A percentile compares a stretch with the other conserved stretches of the same genome.
Evolutionary conservation across 2,329 filamentous ascomycete genomes (phyloP).

Genomic region (Nigrograna mackinnonii): DNA sequence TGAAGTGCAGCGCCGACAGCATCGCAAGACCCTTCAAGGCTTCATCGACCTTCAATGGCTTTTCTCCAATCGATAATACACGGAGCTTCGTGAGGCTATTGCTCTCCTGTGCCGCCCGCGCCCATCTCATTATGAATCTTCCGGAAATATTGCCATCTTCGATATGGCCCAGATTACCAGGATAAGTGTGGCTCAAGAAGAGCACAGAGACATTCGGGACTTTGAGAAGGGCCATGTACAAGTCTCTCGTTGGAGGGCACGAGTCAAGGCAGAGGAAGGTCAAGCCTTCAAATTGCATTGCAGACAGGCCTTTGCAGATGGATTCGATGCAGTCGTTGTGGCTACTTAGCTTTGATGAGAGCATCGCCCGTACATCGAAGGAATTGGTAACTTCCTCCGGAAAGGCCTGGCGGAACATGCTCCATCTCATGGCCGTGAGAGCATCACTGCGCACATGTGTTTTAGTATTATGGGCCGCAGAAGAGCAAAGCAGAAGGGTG

Average conservation of each 20-base stretch:
- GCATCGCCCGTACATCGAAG: constrained; percentile 1
- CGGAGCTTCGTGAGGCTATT: no score
- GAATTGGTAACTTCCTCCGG: background rate
- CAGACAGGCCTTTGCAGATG: constrained; percentile 14
- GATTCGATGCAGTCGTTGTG: constrained; percentile 12
- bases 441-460: constrained; percentile 1
- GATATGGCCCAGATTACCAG: no score
- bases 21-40: no score
- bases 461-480: background rate
- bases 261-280: constrained; percentile 21
- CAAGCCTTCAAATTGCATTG: constrained; percentile 14
- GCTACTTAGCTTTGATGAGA: background rate
- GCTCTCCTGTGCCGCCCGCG: no score
- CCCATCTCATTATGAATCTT: no score
- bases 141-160: no score
- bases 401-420: constrained; percentile 3
- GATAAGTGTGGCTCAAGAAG: constrained; percentile 10
- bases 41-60: no score
- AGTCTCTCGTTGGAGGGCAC: no score
- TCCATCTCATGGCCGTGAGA: constrained; percentile 4
- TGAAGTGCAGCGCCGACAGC: no score
- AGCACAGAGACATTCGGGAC: constrained; percentile 21
- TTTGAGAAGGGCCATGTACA: constrained; percentile 15
- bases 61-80: no score
- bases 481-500: background rate